Evolutionary conservation across 805 yeast species (phyloP).

Genomic region (Candida easanensis): DNA sequence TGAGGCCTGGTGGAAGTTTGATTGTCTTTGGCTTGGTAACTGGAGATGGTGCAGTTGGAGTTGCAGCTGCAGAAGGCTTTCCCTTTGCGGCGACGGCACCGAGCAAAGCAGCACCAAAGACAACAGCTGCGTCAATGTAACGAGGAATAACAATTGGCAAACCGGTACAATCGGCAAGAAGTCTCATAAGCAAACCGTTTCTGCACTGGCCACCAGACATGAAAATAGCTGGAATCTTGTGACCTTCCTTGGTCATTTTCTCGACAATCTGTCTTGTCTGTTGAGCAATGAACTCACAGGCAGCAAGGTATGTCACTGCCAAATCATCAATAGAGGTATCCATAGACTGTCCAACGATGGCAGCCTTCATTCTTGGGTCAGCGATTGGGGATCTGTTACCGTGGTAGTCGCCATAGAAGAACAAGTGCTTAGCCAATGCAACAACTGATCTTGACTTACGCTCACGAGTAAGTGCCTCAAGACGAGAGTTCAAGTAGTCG

Average conservation of each 20-base stretch:
- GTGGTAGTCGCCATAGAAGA: conserved; percentile 93
- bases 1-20: conserved; percentile 28
- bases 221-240: conserved; percentile 68
- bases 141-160: conserved; percentile 89
- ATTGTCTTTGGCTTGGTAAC: conserved; percentile 17
- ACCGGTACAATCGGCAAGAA: conserved; percentile 91
- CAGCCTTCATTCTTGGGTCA: conserved; percentile 89
- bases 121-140: conserved; percentile 96
- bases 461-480: conserved; percentile 62
- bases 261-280: conserved; percentile 95
- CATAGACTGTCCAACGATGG: conserved; percentile 90
- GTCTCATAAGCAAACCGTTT: conserved; percentile 82
- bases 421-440: conserved; percentile 76
- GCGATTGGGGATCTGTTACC: conserved; percentile 99
- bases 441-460: conserved; percentile 68
- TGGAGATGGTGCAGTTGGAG: conserved; percentile 19
- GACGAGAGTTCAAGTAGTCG: conserved; percentile 73
- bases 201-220: conserved; percentile 98
- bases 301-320: conserved; percentile 84
- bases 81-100: conserved; percentile 92
- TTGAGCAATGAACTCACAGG: conserved; percentile 96
- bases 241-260: conserved; percentile 79
- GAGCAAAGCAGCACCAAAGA: conserved; percentile 89
- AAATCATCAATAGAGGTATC: conserved; percentile 81
- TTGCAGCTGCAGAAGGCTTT: conserved; percentile 33